Base-by-base conservation (phyloP, 2,329 filamentous ascomycete genomes). In the Fusarium multiceps region DNA sequence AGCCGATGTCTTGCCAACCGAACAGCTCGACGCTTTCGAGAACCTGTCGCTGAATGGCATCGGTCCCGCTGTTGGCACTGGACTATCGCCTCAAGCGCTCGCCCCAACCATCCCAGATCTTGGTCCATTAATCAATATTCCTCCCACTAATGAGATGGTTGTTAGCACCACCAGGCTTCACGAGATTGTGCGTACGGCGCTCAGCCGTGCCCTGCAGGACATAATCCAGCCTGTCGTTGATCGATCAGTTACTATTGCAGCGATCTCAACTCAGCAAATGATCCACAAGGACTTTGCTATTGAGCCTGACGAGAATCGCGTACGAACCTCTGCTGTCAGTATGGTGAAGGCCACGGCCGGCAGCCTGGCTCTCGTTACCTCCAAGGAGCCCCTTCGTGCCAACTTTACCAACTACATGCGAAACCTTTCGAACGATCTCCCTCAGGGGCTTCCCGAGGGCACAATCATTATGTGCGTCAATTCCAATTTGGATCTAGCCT, bases 381-480 rank as follows among this genome's bases (percentile, higher is more conserved):
- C 94, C 78, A 99, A 98, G 80, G 96, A 99, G 79, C 96, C 96
- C 18, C 85, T 99, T 18, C 90, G 96, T 65, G 96, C 97, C 79
- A 98, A 97, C 81, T 97, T 99, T 80, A 97, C 92, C 56, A 99
- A 98, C 81, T 97, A 98, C 77, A 94, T 99, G 79, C 92, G 96
- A 55, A 86, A 85, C 50, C 79, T 90, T n/a, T 86, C 89, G 5
- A 83, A 81, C 50, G 89, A 90, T 40, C 87, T 97, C 40, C 90
- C 93, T 56, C 92, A 93, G 55, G 92, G 93, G 18, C 87, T 99
- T 66, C 93, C 96, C 0, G 96, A 99, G 81, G 96, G 96, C 9
- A 93, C 96, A 32, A 96, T 99, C 66, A 88, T 98, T 59, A 98
- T 99, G 93, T 98, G 97, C 80, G 95, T 99, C 66, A 99, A 98